Percentiles rank a stretch among this genome's conserved stretches.
Conservation (phyloP, 2,329 filamentous ascomycete species). For the Nigrospora sphaerica region DNA sequence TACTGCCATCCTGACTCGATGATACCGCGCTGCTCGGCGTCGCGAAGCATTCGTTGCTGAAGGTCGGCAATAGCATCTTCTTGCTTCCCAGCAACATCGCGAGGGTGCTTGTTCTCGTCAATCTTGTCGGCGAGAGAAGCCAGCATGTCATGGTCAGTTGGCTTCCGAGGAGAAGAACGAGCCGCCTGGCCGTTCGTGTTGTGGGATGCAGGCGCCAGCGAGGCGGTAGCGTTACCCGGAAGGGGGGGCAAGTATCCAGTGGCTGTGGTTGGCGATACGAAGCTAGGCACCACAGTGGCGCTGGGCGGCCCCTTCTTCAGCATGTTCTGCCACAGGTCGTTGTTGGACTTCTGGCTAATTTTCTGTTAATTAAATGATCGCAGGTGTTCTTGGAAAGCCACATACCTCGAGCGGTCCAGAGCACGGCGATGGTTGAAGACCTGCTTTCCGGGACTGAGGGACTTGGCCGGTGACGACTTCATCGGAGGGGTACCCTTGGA, state of each 20-base stretch:
- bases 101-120: constrained; percentile 38
- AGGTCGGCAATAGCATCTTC: constrained; percentile 21
- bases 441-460: constrained; percentile 8
- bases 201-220: constrained; percentile 35
- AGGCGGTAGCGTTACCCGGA: constrained; percentile 43
- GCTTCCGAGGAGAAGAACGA: constrained; percentile 19
- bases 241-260: constrained; percentile 49
- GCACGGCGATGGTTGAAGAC: constrained; percentile 9
- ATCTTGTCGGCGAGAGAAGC: constrained; percentile 24
- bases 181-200: constrained; percentile 26
- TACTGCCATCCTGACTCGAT: constrained; percentile 22
- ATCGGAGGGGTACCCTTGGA: constrained; percentile 6
- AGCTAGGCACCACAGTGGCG: constrained; percentile 34
- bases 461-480: constrained; percentile 6
- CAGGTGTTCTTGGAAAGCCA: neutral
- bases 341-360: constrained; percentile 30
- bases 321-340: constrained; percentile 42
- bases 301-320: constrained; percentile 45
- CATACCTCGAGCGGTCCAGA: constrained; percentile 21
- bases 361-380: neutral
- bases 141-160: constrained; percentile 11
- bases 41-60: constrained; percentile 21
- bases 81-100: constrained; percentile 20
- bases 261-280: constrained; percentile 45
- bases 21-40: constrained; percentile 21